A percentile compares a stretch with the other conserved stretches of the same genome.
These are phyloP conservation scores for Annulohypoxylon bovei DNA, from an alignment of 495 filamentous ascomycete genomes.

Conservation along the genomic window DNA sequence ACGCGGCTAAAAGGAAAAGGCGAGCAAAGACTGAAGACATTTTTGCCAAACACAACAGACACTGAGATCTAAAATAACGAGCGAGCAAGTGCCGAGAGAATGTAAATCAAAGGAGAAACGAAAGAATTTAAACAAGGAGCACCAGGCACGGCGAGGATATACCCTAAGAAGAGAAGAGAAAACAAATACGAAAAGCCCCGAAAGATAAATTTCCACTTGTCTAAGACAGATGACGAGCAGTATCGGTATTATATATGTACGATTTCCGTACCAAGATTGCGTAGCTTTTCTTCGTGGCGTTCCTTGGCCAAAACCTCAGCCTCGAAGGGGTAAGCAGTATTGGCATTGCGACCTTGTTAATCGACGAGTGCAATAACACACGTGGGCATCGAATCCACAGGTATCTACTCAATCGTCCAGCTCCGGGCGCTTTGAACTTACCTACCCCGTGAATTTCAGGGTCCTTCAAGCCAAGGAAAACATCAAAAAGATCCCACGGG, in stretches of 20 bases:
- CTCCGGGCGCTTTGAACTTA: slow-evolving; percentile 2
- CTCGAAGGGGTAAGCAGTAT: slow-evolving; percentile 27
- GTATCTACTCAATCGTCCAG: background rate
- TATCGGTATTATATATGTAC: slow-evolving; percentile 35
- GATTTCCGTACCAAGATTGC: slow-evolving; percentile 7
- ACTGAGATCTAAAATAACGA: background rate
- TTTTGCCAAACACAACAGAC: slow-evolving; percentile 12
- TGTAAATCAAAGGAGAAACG: slow-evolving; percentile 4
- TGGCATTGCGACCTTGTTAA: slow-evolving; percentile 29
- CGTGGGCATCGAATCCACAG: slow-evolving; percentile 3
- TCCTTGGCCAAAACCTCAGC: slow-evolving; percentile 36
- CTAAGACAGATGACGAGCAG: slow-evolving; percentile 16
- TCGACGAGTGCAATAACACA: background rate
- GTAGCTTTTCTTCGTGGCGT: slow-evolving; percentile 11
- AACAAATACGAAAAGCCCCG: slow-evolving; percentile 21
- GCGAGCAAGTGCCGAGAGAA: background rate
- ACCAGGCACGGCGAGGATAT: slow-evolving; percentile 24
- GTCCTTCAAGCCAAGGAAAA: slow-evolving; percentile 20
- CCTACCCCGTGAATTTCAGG: slow-evolving; percentile 18
- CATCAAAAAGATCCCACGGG: slow-evolving; percentile 19
- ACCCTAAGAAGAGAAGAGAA: slow-evolving; percentile 18
- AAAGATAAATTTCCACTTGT: slow-evolving; percentile 21
- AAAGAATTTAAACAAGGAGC: slow-evolving; percentile 8
- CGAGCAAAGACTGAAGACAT: slow-evolving; percentile 32
- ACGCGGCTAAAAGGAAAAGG: slow-evolving; percentile 39